Evolutionary conservation across 2,329 filamentous ascomycete genomes (phyloP).

Genomic region (Dothideomycetidae sp.): DNA sequence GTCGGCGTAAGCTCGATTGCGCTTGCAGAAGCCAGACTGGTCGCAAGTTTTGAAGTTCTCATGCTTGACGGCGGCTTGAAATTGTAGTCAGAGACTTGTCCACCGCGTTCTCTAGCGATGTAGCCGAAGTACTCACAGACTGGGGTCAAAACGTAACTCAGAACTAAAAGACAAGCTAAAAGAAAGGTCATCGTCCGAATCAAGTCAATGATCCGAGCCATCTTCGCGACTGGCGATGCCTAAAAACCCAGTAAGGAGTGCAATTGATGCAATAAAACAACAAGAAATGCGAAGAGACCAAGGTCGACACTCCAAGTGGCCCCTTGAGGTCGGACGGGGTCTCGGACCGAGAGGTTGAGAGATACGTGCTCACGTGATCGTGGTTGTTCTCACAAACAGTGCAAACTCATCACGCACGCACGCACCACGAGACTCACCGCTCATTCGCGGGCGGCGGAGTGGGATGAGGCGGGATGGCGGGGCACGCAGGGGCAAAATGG

Average conservation of each 20-base stretch:
- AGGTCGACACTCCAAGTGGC: neutral
- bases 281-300: neutral
- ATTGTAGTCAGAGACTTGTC: neutral
- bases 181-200: constrained; percentile 5
- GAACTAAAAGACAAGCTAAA: constrained; percentile 18
- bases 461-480: neutral
- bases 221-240: too few species aligned
- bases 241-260: too few species aligned
- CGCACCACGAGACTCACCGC: too few species aligned
- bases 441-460: neutral
- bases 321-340: too few species aligned
- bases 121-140: constrained; percentile 20
- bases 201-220: constrained; percentile 1
- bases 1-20: constrained; percentile 84
- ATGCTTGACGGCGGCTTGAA: constrained; percentile 70
- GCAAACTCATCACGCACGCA: neutral
- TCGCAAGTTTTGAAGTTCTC: constrained; percentile 94
- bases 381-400: neutral
- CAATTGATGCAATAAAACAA: too few species aligned
- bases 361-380: neutral
- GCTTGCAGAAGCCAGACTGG: constrained; percentile 93
- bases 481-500: neutral
- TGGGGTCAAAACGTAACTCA: constrained; percentile 21
- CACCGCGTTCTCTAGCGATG: neutral
- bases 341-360: too few species aligned